A percentile compares a stretch with the other conserved stretches of the same genome.
Conservation (phyloP, 345 rosid species). For the Syzygium oleosum region DNA sequence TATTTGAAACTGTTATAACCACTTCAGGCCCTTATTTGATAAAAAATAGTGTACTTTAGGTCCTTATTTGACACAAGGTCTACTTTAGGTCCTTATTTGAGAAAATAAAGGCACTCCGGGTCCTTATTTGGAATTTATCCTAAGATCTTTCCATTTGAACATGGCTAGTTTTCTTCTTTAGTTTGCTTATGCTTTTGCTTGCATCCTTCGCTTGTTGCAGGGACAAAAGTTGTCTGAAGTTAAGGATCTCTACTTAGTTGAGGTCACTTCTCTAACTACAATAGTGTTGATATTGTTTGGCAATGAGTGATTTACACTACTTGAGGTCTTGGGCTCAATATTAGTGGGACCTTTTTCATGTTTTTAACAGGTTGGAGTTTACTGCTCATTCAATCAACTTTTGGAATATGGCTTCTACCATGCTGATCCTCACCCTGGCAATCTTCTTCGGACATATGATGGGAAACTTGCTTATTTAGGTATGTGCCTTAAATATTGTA, state of each 20-base stretch:
- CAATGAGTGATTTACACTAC: not conserved
- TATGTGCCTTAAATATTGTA: constrained; percentile 9
- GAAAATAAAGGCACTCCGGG: no score
- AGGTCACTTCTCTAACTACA: constrained; percentile 30
- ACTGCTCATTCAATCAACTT: constrained; percentile 94
- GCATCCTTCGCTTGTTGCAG: constrained; percentile 25
- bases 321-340: not conserved
- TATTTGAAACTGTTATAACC: no score
- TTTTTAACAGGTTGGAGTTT: constrained; percentile 72
- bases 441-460: constrained; percentile 76
- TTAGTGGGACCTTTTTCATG: constrained; percentile 6
- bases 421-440: constrained; percentile 99
- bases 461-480: constrained; percentile 95
- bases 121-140: no score
- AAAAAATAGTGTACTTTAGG: no score
- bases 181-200: constrained; percentile 1
- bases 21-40: no score
- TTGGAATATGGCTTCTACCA: constrained; percentile 91
- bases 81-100: no score
- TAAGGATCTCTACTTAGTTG: constrained; percentile 71
- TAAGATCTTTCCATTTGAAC: not conserved
- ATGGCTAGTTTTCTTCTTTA: not conserved
- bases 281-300: not conserved
- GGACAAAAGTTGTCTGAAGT: constrained; percentile 78
- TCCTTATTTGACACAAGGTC: no score